Evolutionary conservation across 208 protist genomes (phyloP).

Genomic region (Crithidia fasciculata): DNA sequence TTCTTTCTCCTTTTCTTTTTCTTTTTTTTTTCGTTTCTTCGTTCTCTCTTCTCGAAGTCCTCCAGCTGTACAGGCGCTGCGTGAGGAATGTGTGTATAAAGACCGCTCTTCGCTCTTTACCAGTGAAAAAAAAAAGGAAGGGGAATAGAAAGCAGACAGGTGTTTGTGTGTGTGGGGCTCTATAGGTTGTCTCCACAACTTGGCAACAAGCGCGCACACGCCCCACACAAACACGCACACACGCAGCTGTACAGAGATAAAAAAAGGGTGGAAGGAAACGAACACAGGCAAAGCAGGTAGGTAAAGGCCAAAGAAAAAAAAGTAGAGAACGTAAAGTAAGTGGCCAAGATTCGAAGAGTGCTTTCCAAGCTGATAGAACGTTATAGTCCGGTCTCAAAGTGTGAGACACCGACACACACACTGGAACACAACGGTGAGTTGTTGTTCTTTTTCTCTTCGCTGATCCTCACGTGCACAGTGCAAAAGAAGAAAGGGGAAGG

Average conservation of each 20-base stretch:
- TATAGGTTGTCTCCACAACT: not conserved
- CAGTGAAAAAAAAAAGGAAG: not conserved
- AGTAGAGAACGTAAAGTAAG: no score
- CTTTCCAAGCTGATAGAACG: no score
- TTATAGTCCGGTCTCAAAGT: no score
- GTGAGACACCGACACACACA: no score
- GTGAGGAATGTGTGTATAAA: not conserved
- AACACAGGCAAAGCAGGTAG: not conserved
- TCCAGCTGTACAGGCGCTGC: not conserved
- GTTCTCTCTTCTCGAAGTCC: not conserved
- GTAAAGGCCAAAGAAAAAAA: not conserved
- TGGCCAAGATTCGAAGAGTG: no score
- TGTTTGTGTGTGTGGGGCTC: not conserved
- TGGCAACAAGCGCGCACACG: not conserved
- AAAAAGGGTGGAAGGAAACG: not conserved
- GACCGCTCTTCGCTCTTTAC: not conserved
- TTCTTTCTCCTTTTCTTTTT: conserved; percentile 11
- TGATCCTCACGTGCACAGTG: no score
- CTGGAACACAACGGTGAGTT: no score
- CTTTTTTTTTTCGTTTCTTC: not conserved
- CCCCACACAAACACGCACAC: not conserved
- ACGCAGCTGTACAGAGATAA: not conserved
- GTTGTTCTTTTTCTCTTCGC: no score
- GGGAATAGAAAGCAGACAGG: not conserved
- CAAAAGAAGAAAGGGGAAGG: no score